Evolutionary conservation across 495 filamentous ascomycete genomes (phyloP).

Genomic region (Podospora bellae-mahoneyi): DNA sequence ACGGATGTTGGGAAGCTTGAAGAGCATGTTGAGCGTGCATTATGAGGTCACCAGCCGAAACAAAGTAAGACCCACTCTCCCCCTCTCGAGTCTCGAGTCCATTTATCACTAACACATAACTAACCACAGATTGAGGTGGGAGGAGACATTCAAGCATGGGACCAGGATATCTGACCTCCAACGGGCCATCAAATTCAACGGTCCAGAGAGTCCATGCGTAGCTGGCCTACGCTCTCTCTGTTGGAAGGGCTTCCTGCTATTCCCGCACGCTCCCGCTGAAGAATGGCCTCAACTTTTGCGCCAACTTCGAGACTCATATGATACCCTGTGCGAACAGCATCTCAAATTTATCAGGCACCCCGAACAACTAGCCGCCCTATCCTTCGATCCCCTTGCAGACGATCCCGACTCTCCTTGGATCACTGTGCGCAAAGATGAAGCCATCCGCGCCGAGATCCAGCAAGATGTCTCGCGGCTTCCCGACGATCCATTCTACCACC

Average conservation of each 20-base stretch:
- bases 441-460: constrained; percentile 80
- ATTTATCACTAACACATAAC: constrained; percentile 12
- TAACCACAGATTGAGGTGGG: constrained; percentile 55
- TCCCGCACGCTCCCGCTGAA: constrained; percentile 60
- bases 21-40: constrained; percentile 2
- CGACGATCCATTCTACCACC: constrained; percentile 85
- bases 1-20: background rate
- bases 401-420: constrained; percentile 88
- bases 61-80: constrained; percentile 12
- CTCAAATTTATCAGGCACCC: constrained; percentile 77
- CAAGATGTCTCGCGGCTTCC: constrained; percentile 95
- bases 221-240: constrained; percentile 80
- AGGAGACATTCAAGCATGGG: constrained; percentile 58
- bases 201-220: constrained; percentile 57
- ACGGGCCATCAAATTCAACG: constrained; percentile 57
- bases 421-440: constrained; percentile 76
- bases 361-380: constrained; percentile 64
- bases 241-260: constrained; percentile 92
- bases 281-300: constrained; percentile 66
- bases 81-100: background rate
- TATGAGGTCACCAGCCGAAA: constrained; percentile 16
- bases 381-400: constrained; percentile 80
- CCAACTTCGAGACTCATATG: constrained; percentile 71
- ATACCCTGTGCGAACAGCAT: constrained; percentile 66
- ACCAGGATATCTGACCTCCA: constrained; percentile 62